Base-by-base conservation (phyloP, 768 basidiomycete species). In the Leccinum uliginosum region DNA sequence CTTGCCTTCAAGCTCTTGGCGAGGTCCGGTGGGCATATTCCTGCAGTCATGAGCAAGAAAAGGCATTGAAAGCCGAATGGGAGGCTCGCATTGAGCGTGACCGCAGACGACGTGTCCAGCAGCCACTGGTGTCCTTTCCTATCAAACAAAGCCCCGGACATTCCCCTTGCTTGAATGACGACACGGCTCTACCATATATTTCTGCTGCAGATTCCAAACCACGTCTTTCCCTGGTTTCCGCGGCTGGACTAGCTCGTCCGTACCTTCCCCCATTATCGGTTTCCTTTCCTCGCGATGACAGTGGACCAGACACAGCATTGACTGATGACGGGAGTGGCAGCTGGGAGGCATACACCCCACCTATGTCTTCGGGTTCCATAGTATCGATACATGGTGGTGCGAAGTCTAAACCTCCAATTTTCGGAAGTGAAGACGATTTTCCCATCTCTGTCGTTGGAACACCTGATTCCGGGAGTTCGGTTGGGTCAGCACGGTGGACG, bases 11-110 rank as follows among this genome's bases (percentile, higher is more conserved):
- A 6, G 92, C 91, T 9, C 78, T 96, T n/a, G 70, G 80, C 4
- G 84, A 89, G 66, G 89, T 94, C 81, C 81, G 84, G 11, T 97
- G 93, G 93, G 81, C 78, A 5, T 87, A 81, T 68, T 86, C 86
- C 6, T 86, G 84, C 66, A 85, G 82, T 56, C 84, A 87, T 58
- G 91, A 92, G 64, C 78, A 84, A 35, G 82, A 84, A 64, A 82
- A 83, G 56, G 83, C 81, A 0, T 74, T 91, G 48, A 78, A 76
- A 56, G 67, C 71, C 26, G 70, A 78, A 48, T 81, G 78, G 78
- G 74, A 79, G 48, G 75, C 61, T 67, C 72, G 72, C 21, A 59
- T 70, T 23, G 55, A 60, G 23, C 72, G 71, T n/a, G 65, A 74
- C 19, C 60, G 67, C 62, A 57, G 69, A 65, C 57, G 65, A 55